Conservation (phyloP, 352 stramenopile genomes). For the Phytophthora aleatoria region DNA sequence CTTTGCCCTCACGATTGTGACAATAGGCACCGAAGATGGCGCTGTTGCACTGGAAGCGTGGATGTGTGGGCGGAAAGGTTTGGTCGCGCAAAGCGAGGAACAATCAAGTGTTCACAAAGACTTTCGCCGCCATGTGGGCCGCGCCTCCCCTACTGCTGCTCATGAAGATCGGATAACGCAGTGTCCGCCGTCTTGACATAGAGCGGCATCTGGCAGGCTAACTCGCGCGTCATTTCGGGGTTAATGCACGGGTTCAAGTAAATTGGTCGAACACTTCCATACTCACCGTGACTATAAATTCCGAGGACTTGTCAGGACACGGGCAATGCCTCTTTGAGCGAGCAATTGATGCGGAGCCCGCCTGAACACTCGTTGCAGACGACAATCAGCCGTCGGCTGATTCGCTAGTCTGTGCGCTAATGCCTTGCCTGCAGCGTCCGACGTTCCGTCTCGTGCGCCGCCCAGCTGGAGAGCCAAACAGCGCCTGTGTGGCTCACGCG, state of each 20-base stretch:
- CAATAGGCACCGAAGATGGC: not conserved
- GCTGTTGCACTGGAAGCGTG: slow-evolving; percentile 27
- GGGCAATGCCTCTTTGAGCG: not conserved
- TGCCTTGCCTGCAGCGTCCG: not conserved
- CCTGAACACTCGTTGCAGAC: not conserved
- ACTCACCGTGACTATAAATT: slow-evolving; percentile 1
- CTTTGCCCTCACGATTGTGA: not conserved
- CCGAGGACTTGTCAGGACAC: not conserved
- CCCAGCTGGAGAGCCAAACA: slow-evolving; percentile 20
- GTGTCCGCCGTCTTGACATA: not conserved
- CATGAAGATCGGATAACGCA: slow-evolving; percentile 21
- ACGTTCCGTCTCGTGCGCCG: slow-evolving; percentile 15
- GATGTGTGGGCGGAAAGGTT: slow-evolving; percentile 19
- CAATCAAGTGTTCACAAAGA: slow-evolving; percentile 33
- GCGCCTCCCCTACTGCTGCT: slow-evolving; percentile 21
- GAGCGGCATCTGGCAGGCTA: not conserved
- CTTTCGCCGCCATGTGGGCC: slow-evolving; percentile 12
- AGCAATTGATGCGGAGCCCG: not conserved
- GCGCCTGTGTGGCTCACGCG: slow-evolving; percentile 29
- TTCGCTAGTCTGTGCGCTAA: slow-evolving; percentile 15
- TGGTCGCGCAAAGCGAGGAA: slow-evolving; percentile 10
- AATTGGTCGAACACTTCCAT: slow-evolving; percentile 16
- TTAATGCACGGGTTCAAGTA: slow-evolving; percentile 18
- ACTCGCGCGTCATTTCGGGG: slow-evolving; percentile 8
- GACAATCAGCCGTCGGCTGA: not conserved